Conservation (phyloP, 495 filamentous ascomycete genomes). For the Annulohypoxylon maeteangense region DNA sequence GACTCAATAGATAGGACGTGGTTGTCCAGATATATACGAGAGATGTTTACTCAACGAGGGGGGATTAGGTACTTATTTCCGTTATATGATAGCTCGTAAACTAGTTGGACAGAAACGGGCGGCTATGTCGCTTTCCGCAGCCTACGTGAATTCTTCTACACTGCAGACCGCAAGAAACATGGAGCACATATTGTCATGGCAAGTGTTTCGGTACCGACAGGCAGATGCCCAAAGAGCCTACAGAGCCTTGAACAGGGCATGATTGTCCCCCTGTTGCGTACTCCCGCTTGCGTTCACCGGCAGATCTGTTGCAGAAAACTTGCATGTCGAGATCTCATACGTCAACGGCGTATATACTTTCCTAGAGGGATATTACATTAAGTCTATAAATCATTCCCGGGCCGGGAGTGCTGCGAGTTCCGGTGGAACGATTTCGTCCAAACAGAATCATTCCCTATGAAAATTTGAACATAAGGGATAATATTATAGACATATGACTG, state of each 20-base stretch:
- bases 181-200: conserved; percentile 20
- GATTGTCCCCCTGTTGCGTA: conserved; percentile 38
- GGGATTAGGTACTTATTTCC: background rate
- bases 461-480: background rate
- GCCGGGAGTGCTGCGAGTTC: conserved; percentile 8
- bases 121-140: conserved; percentile 34
- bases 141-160: conserved; percentile 25
- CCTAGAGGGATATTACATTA: conserved; percentile 1
- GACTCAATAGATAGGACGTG: background rate
- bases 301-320: conserved; percentile 21
- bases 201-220: conserved; percentile 39
- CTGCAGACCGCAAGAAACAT: conserved; percentile 33
- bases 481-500: background rate
- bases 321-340: conserved; percentile 29
- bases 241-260: conserved; percentile 26
- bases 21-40: conserved; percentile 28
- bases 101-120: conserved; percentile 30
- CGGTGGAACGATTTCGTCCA: conserved; percentile 15
- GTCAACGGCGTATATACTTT: conserved; percentile 26
- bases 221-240: conserved; percentile 10
- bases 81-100: conserved; percentile 26
- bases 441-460: background rate
- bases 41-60: background rate
- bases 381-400: conserved; percentile 14
- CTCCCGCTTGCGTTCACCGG: conserved; percentile 21